A percentile compares a stretch with the other conserved stretches of the same genome.
These are phyloP conservation scores for Hymenochaete sp. DNA, from an alignment of 1,284 basidiomycete species.

Conservation along the genomic window DNA sequence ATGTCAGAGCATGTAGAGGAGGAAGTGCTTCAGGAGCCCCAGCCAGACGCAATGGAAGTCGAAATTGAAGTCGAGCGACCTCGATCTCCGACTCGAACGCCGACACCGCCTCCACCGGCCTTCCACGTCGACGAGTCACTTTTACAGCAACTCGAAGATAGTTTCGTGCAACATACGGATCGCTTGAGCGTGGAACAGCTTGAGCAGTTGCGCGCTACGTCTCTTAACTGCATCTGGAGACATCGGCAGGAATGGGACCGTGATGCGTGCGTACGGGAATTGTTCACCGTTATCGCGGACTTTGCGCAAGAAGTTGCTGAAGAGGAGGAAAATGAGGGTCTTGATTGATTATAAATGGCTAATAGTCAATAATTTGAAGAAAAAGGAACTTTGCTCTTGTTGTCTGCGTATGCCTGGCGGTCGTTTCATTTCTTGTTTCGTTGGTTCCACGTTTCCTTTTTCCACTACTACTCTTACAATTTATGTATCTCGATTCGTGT, in stretches of 20 bases:
- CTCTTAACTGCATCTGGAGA: conserved; percentile 75
- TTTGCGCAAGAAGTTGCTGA: conserved; percentile 51
- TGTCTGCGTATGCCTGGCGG: too few relatives aligned
- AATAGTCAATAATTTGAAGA: too few relatives aligned
- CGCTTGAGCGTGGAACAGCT: conserved; percentile 78
- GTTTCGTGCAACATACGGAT: conserved; percentile 45
- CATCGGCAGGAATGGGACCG: conserved; percentile 81
- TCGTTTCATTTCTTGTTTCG: too few relatives aligned
- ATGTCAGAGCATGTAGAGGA: too few relatives aligned
- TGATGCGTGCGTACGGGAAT: conserved; percentile 49
- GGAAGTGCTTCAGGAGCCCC: conserved; percentile 21
- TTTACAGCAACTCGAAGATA: conserved; percentile 37
- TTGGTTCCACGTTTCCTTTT: neutral
- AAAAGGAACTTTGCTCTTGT: too few relatives aligned
- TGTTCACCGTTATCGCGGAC: conserved; percentile 45
- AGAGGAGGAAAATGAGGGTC: too few relatives aligned
- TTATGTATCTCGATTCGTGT: too few relatives aligned
- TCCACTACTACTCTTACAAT: neutral
- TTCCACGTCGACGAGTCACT: conserved; percentile 49
- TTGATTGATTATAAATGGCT: too few relatives aligned
- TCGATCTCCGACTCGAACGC: conserved; percentile 7
- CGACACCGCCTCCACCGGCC: conserved; percentile 51
- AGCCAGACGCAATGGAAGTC: conserved; percentile 35
- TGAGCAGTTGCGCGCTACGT: conserved; percentile 85
- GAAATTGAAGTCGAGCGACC: conserved; percentile 33